Base-by-base conservation (phyloP, 164 flowering plant genomes). In the Vitis riparia region DNA sequence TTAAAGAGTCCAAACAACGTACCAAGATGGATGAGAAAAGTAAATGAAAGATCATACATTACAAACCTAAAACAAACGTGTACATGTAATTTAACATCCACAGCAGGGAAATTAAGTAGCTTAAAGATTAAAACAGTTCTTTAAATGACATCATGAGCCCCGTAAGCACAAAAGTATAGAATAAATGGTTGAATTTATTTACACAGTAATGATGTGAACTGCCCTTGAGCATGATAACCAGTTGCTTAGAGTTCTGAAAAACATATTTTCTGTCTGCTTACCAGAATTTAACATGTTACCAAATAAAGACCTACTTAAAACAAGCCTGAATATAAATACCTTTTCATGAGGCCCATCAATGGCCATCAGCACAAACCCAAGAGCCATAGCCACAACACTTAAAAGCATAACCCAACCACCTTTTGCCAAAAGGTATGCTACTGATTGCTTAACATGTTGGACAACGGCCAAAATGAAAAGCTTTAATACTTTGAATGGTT, bases 271-370 rank as follows among this genome's bases (percentile, higher is more conserved):
- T 37, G 44, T 37, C 44, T 37, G 44, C 44, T 6, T 0, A 37
- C 44, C 44, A 37, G 44, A 52, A 12, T 6, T 15, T 60, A 6
- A 12, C 19, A 62, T 6, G 2, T 17, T 23, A 44, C 13, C 49
- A 70, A 12, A 0, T 13, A 55, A 9, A 63, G 16, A 6, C 15
- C n/a, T 37, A 55, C 63, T 15, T 44, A 73, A n/a, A 62, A 60
- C 9, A 55, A 66, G 23, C 19, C 32, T 16, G 58, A n/a, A 62
- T 37, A 51, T 8, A 37, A 29, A 16, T 85, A 94, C 98, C 97
- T 92, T 88, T 75, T 83, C 97, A 81, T 91, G 92, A 70, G 90
- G 89, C 55, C 94, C 91, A 76, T 86, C 94, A 73, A 85, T 63
- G 27, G 85, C 81, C 62, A 87, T 47, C 57, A 92, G 81, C 63